Evolutionary conservation across 2,329 filamentous ascomycete species (phyloP), one percentile per base, ranked within the genome.

Genomic region (Pseudogymnoascus verrucosus): DNA sequence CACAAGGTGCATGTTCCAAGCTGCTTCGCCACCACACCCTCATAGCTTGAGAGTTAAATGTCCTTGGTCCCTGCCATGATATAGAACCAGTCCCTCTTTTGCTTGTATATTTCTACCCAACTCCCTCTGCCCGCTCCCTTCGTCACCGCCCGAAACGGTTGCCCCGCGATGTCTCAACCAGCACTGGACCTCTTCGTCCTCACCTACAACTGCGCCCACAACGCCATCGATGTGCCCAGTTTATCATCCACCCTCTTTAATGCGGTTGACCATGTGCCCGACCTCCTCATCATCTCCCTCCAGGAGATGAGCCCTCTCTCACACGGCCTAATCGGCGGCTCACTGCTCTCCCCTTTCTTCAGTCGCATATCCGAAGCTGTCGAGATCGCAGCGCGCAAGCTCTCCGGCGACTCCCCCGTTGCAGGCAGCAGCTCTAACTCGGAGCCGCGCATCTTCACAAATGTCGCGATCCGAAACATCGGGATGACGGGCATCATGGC

Each of bases 401-500:
- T 65, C 16, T 70, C 72, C 16, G 63, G 64, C 5, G 65, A 67
- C 39, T 26, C 34, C 3, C 21, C 59, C 23, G 64, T 62, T 74
- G 72, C 67, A 68, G 70, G 63, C 39, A 57, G 16, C 31, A 62
- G 62, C 23, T 65, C 23, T 16, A 63, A 65, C 16, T 34, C 44
- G 44, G 64, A 69, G 68, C 70, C 37, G 69, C 75, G 75, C 34
- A 79, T 81, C 16, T 96, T 96, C 74, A 84, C 86, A 40, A 84
- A 90, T 63, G 77, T 96, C 26, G 79, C 86, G 59, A 82, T 84
- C 21, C 84, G 86, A 54, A 92, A 95, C 74, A 83, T 93, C 60
- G 93, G 95, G 68, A 91, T 97, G 87, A 98, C 93, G 0, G 92
- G 84, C 23, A 84, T 98, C 61, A 85, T 98, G 80, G 82, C 97